A percentile compares a stretch with the other conserved stretches of the same genome.
Conservation (phyloP, 225 moss, liverwort and hornwort species). For the Marchantia polymorpha region DNA sequence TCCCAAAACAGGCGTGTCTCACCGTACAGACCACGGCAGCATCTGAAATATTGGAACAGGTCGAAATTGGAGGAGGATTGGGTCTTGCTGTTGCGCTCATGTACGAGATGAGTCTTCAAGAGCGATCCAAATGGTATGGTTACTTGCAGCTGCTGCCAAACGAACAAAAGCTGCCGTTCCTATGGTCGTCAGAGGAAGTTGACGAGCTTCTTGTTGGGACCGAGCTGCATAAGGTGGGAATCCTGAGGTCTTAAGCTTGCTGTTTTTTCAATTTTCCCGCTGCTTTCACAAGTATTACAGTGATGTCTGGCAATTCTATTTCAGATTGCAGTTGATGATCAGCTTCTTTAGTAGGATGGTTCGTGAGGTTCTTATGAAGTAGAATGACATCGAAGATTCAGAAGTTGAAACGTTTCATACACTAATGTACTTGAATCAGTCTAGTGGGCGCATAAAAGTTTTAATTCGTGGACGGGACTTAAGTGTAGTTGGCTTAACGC, state of each 20-base stretch:
- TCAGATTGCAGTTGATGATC: not conserved
- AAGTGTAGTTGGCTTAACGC: not conserved
- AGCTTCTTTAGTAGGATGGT: not conserved
- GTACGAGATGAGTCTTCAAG: constrained; percentile 70
- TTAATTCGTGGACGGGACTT: not conserved
- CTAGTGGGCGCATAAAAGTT: not conserved
- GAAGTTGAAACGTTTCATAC: too few species aligned
- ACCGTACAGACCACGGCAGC: constrained; percentile 57
- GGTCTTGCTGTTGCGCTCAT: constrained; percentile 72
- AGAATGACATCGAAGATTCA: not conserved
- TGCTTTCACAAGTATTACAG: not conserved
- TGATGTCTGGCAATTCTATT: not conserved
- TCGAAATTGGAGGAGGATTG: constrained; percentile 59
- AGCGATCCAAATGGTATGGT: constrained; percentile 65
- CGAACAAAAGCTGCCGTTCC: constrained; percentile 64
- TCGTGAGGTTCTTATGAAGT: not conserved
- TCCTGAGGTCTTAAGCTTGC: not conserved
- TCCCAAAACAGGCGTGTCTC: constrained; percentile 79
- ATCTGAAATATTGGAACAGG: constrained; percentile 50
- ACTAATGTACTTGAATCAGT: not conserved
- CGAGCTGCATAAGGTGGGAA: constrained; percentile 75
- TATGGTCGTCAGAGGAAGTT: constrained; percentile 61
- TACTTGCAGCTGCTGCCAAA: constrained; percentile 65
- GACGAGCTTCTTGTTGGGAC: constrained; percentile 70
- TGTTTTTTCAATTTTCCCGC: not conserved